Base-by-base conservation (phyloP, 345 rosid genomes). In the Camelina sativa region DNA sequence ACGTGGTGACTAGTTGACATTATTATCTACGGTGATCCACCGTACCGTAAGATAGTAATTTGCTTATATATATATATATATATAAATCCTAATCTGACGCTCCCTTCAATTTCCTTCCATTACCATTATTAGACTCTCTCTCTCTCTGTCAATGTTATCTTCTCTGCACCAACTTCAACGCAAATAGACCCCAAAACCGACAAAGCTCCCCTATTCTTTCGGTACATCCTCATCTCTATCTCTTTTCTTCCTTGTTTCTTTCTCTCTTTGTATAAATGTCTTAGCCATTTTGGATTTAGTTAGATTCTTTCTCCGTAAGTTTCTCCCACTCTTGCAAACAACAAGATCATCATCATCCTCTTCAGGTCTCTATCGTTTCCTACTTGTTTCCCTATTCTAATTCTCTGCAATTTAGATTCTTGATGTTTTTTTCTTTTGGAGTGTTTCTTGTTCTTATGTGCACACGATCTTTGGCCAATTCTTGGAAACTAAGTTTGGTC, bases 111-210 rank as follows among this genome's bases (percentile, higher is more conserved):
- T 13, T 7, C 72, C 10, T 71, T 55, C 35, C 54, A 47, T 46
- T 62, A 62, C 67, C 67, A 52, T 43, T 35, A 28, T 66, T 74
- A 74, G 40, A 57, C 37, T 74, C 65, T 54, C 43, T 62, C 52
- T 61, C 57, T 10, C 43, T 74, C 65, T 55, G 16, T 55, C 65
- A 35, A 62, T 41, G 17, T 63, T 78, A 66, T 72, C 77, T 72
- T 8, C 51, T 78, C 30, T 40, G 72, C 80, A 69, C 76, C 52
- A 77, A 77, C 38, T 69, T 76, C 65, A 76, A 76, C 75, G 60
- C 54, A 48, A 52, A 19, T 23, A 46, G 46, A 64, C 71, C 70
- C 40, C 7, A 4, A 15, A 17, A 48, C 28, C 48, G 76, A 71
- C 76, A 71, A 57, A 28, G 35, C 53, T 54, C 61, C 61, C 76